Base-by-base conservation (phyloP, 2,329 filamentous ascomycete genomes). In the Botrytis sinoallii region DNA sequence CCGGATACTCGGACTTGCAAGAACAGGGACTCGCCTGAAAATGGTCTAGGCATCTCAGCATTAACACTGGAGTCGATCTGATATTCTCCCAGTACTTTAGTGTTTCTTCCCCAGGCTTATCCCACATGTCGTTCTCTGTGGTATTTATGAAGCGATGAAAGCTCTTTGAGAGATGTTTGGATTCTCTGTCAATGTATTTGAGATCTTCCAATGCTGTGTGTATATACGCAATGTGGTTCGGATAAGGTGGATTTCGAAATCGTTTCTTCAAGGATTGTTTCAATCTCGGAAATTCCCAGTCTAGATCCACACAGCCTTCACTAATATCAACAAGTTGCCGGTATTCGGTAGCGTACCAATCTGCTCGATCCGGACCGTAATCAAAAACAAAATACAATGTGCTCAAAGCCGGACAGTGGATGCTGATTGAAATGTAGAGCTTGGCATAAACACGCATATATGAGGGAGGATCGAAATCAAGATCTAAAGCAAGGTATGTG, bases 301-400 rank as follows among this genome's bases (percentile, higher is more conserved):
- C 42, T 25, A 65, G n/a, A 29, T 65, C 63, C 2, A 46, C 4
- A 16, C 42, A 35, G 8, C 42, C 63, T 48, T 65, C 29, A 3
- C 9, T 46, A 2, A 65, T 25, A 25, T 65, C 63, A 20, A 65
- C 3, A 14, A 65, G 4, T 52, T 52, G 48, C 0, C 4, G 4
- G 18, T 32, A 7, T 44, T 0, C 12, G 38, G 1, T 2, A n/a
- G 1, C 4, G 14, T 4, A 1, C 6, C 9, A 29, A 18, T 1
- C 1, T 16, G 2, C n/a, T 32, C 4, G 6, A 7, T 14, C 7
- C 3, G 9, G 0, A 32, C 29, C 5, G 2, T 20, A 1, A 40
- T 29, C n/a, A 1, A 22, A 35, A 32, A 32, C 0, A 18, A 66
- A 6, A 35, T 25, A 0, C 4, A 66, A 32, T 14, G 32, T 48